Evolutionary conservation across 139 green algal species (phyloP).

Genomic region (Chlorella sp.): DNA sequence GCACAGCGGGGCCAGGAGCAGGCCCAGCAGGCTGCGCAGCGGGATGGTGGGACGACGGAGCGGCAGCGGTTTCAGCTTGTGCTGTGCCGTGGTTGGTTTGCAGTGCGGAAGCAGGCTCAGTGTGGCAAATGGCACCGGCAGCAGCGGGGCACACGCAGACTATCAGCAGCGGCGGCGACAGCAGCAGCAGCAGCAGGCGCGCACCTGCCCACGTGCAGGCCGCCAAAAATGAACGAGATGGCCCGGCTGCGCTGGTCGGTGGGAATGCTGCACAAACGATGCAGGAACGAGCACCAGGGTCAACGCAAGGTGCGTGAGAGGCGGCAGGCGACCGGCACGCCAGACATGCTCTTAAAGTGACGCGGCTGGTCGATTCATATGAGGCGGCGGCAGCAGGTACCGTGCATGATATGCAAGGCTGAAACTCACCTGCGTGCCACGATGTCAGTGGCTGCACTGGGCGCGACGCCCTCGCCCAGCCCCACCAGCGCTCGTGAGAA

Average conservation of each 20-base stretch:
- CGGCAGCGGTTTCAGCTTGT: not conserved
- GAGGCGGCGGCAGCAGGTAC: no score
- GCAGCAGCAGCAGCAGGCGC: not conserved
- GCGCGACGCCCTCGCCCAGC: slow-evolving; percentile 92
- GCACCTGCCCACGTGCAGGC: slow-evolving; percentile 87
- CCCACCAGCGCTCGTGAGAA: slow-evolving; percentile 82
- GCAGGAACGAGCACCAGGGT: no score
- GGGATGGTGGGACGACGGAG: not conserved
- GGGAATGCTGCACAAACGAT: slow-evolving; percentile 50
- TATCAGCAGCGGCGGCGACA: not conserved
- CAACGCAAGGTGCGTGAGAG: no score
- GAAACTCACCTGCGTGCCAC: slow-evolving; percentile 62
- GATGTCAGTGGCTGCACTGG: slow-evolving; percentile 90
- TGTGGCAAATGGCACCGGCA: not conserved
- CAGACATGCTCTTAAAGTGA: no score
- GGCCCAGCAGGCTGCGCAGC: slow-evolving; percentile 70
- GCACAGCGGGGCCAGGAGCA: slow-evolving; percentile 76
- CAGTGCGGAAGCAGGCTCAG: not conserved
- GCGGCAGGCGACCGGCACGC: no score
- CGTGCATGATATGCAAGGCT: no score
- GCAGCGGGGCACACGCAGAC: not conserved
- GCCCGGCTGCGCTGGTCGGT: slow-evolving; percentile 77
- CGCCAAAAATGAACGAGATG: slow-evolving; percentile 89
- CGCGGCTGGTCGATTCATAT: no score
- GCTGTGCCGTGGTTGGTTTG: not conserved